Base-by-base conservation (phyloP, 345 rosid species). In the Zanthoxylum bungeanum region DNA sequence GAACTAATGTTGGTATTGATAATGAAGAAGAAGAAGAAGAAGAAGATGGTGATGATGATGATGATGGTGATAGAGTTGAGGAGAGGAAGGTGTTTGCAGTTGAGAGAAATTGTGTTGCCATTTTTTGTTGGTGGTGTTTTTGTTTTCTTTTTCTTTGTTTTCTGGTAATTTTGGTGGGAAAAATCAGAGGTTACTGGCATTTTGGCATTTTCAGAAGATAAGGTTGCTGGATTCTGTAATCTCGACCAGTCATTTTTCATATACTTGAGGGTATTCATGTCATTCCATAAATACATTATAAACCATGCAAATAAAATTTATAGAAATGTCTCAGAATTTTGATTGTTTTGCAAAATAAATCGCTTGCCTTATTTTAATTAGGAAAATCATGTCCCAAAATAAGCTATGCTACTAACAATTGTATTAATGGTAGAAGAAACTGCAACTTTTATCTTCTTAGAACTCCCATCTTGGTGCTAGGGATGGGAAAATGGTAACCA, bases 61-160 rank as follows among this genome's bases (percentile, higher is more conserved):
- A 46, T 1, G 76, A 59, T 31, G 84, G 33, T 1, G 81, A 24
- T 19, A 68, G 34, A 21, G 77, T 27, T 30, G 80, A 73, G 47
- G 78, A 75, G 52, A 86, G 76, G 64, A 89, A 74, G 68, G 84
- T 42, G 19, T 82, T 86, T 44, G 84, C 83, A 30, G 86, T 64
- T 49, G 89, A 81, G 84, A 87, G 84, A 73, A 81, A 82, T 53
- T 75, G 24, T 28, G 83, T 37, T 55, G 89, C 89, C 93, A 87
- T 89, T 76, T 28, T 58, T 24, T 88, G 84, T 89, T 76, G 24
- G 52, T 24, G 58, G 58, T 49, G 22, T 39, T 21, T 47, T 21
- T 40, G 8, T 62, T 70, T 31, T 58, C 24, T 31, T 17, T 55
- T 16, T 51, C 40, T 42, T 34, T 19, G 44, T 76, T 80, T 78